Evolutionary conservation across 495 filamentous ascomycete species (phyloP).

Genomic region (Neurospora sp.): DNA sequence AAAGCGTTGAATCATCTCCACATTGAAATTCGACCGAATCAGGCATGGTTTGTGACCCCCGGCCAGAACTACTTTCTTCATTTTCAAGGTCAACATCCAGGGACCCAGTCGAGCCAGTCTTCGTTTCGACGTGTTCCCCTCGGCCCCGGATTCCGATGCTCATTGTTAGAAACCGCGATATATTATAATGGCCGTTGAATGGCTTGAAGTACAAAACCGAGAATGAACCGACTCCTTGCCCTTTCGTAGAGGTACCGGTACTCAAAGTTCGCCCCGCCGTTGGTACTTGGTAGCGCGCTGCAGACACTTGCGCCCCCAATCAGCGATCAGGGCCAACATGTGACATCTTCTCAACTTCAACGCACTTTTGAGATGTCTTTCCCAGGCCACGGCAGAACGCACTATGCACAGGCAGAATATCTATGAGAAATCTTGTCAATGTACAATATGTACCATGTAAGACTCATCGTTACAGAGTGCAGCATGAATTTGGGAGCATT

Average conservation of each 20-base stretch:
- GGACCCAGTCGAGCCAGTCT: background rate
- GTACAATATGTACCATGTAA: background rate
- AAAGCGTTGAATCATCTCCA: background rate
- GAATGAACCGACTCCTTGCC: background rate
- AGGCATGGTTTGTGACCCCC: background rate
- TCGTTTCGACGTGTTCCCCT: background rate
- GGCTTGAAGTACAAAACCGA: background rate
- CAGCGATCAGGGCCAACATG: background rate
- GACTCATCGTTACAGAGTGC: background rate
- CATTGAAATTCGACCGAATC: background rate
- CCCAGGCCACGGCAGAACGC: background rate
- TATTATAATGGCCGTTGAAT: no score
- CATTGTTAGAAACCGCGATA: background rate
- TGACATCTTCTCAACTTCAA: background rate
- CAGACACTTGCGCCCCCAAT: background rate
- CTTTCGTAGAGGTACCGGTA: background rate
- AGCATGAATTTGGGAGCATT: background rate
- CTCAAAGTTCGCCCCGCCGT: background rate
- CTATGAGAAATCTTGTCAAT: background rate
- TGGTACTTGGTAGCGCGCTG: background rate
- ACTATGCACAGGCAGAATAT: background rate
- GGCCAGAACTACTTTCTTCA: background rate
- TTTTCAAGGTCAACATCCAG: background rate
- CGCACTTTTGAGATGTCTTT: background rate
- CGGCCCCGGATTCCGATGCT: background rate